A percentile compares a stretch with the other conserved stretches of the same genome.
phyloP scores from a whole-genome alignment of 768 basidiomycete genomes.

The Leccinum fibrillosum region DNA sequence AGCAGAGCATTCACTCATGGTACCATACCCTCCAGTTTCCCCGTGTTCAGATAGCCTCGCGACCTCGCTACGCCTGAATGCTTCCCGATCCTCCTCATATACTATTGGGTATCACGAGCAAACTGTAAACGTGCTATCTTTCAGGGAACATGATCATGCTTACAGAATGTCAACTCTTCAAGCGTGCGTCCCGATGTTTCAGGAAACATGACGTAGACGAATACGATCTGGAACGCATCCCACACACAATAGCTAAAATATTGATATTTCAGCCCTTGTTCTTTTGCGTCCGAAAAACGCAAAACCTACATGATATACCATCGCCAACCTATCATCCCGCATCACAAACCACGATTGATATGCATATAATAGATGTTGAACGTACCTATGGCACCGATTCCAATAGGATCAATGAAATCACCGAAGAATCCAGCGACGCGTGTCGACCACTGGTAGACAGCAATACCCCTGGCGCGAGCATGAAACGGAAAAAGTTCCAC shows the following conservation, averaged over 20 bases:
- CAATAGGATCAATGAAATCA: conserved; percentile 12
- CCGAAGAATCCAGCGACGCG: conserved; percentile 27
- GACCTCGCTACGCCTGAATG: neutral
- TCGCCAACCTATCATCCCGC: conserved; percentile 4
- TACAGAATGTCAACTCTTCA: conserved; percentile 18
- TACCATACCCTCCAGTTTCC: neutral
- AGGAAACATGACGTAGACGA: conserved; percentile 18
- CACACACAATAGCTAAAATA: conserved; percentile 16
- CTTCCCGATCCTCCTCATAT: neutral
- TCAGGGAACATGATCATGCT: neutral
- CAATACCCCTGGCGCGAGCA: conserved; percentile 56
- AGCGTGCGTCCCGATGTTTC: conserved; percentile 19
- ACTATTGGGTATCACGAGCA: too few species aligned
- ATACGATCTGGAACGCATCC: conserved; percentile 12
- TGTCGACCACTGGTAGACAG: conserved; percentile 58
- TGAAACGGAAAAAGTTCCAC: conserved; percentile 65
- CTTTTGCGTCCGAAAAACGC: neutral
- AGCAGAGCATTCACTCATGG: neutral
- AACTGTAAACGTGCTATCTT: too few species aligned
- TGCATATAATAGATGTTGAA: neutral
- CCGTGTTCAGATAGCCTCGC: neutral
- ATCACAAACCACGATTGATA: neutral
- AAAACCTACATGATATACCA: conserved; percentile 10
- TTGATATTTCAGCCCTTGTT: neutral
- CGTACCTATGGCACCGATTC: conserved; percentile 3